These are phyloP conservation scores for Cyberlindnera bimundalis DNA, from an alignment of 805 yeast genomes.

Conservation along the genomic window DNA sequence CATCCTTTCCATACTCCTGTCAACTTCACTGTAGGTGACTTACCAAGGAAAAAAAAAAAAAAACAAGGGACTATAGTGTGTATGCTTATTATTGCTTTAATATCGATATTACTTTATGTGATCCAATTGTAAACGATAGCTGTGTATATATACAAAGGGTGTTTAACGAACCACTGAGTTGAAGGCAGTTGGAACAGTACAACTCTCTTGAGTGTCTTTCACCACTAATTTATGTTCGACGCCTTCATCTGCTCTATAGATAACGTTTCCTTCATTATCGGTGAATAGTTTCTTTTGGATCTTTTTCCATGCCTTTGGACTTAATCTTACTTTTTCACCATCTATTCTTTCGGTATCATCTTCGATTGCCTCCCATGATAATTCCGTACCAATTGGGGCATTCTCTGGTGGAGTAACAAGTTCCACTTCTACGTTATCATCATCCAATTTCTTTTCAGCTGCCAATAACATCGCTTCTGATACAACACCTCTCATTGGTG, in stretches of 20 bases:
- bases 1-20: no score
- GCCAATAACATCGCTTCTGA: slow-evolving; percentile 69
- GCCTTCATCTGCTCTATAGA: slow-evolving; percentile 7
- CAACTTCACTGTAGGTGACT: no score
- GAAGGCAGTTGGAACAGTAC: slow-evolving; percentile 11
- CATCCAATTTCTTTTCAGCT: slow-evolving; percentile 35
- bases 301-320: slow-evolving; percentile 17
- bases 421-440: slow-evolving; percentile 31
- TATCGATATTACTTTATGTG: no score
- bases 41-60: no score
- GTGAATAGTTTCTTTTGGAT: slow-evolving; percentile 13
- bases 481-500: slow-evolving; percentile 57
- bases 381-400: slow-evolving; percentile 36
- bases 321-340: slow-evolving; percentile 9
- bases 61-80: neutral
- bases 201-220: slow-evolving; percentile 2
- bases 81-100: neutral
- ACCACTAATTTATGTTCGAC: slow-evolving; percentile 3
- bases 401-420: slow-evolving; percentile 43
- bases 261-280: slow-evolving; percentile 11
- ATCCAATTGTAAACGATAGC: neutral
- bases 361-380: slow-evolving; percentile 35
- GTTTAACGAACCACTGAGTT: slow-evolving; percentile 13
- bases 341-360: slow-evolving; percentile 2
- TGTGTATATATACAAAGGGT: neutral